phyloP scores from a whole-genome alignment of 257 asterid genomes.

The Solanum bukasovii region DNA sequence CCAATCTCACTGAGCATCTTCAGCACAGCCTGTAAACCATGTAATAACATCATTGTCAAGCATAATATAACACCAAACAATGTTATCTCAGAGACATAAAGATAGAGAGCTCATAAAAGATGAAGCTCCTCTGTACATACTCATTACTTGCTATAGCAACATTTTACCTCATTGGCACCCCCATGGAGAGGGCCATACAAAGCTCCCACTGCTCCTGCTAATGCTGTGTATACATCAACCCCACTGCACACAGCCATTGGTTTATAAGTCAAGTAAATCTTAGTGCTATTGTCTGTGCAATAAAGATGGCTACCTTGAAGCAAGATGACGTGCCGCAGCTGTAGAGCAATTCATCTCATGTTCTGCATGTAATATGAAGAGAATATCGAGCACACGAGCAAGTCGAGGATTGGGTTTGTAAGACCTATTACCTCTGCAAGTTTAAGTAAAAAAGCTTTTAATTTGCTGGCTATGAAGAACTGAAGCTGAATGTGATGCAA shows the following conservation, averaged over 20 bases:
- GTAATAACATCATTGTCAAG: not conserved
- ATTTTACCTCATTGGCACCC: constrained; percentile 96
- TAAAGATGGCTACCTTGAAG: constrained; percentile 59
- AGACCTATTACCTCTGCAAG: constrained; percentile 82
- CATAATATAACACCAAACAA: not conserved
- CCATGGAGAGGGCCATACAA: constrained; percentile 99
- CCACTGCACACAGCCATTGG: constrained; percentile 53
- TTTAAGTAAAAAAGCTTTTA: constrained; percentile 1
- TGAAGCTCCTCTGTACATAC: not conserved
- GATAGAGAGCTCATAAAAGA: not conserved
- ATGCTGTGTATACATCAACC: constrained; percentile 96
- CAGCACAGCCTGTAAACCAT: constrained; percentile 74
- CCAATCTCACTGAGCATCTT: constrained; percentile 98
- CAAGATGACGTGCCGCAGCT: constrained; percentile 97
- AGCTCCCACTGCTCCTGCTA: constrained; percentile 99
- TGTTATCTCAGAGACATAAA: not conserved
- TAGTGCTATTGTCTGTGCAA: not conserved
- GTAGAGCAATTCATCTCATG: constrained; percentile 99
- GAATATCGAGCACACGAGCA: constrained; percentile 93
- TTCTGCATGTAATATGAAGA: constrained; percentile 91
- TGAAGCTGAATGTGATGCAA: not conserved
- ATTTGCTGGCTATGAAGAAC: not conserved
- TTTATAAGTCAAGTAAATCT: not conserved
- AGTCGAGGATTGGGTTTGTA: constrained; percentile 94
- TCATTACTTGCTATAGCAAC: not conserved